Evolutionary conservation across 2,329 filamentous ascomycete genomes (phyloP).

Genomic region (Gnomoniopsis sp.): DNA sequence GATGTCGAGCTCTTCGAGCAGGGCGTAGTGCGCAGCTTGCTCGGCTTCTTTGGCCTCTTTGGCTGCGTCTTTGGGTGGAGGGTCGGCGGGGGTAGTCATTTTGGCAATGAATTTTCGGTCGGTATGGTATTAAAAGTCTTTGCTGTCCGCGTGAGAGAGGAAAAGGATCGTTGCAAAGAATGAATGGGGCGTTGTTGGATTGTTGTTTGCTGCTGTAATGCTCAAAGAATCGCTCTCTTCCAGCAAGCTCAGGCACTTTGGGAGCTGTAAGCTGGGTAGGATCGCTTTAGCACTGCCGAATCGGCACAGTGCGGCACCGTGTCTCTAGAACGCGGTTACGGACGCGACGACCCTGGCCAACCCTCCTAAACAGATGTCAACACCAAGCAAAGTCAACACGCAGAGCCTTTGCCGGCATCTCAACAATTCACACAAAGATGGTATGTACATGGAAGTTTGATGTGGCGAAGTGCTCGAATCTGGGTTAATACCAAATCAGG

Average conservation of each 20-base stretch:
- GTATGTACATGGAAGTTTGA: not conserved
- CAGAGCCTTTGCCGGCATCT: not conserved
- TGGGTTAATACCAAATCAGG: conserved; percentile 43
- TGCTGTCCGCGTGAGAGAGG: not conserved
- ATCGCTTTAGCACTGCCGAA: too few relatives aligned
- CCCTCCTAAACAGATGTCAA: not conserved
- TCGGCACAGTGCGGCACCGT: not conserved
- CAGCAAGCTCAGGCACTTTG: not conserved
- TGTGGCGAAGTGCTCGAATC: not conserved
- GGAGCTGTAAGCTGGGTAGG: too few relatives aligned
- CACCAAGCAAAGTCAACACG: not conserved
- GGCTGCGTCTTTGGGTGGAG: conserved; percentile 6
- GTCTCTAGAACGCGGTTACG: not conserved
- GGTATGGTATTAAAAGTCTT: not conserved
- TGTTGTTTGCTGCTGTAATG: not conserved
- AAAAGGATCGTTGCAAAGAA: too few relatives aligned
- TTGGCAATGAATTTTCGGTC: not conserved
- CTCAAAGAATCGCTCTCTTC: not conserved
- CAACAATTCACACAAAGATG: conserved; percentile 3
- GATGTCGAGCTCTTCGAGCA: conserved; percentile 91
- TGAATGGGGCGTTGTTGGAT: not conserved
- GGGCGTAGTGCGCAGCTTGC: conserved; percentile 75
- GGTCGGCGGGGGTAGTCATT: not conserved
- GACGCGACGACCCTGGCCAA: conserved; percentile 9
- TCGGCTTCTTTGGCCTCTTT: conserved; percentile 22